phyloP scores from a whole-genome alignment of 768 basidiomycete species.

The Trametes coccinea region DNA sequence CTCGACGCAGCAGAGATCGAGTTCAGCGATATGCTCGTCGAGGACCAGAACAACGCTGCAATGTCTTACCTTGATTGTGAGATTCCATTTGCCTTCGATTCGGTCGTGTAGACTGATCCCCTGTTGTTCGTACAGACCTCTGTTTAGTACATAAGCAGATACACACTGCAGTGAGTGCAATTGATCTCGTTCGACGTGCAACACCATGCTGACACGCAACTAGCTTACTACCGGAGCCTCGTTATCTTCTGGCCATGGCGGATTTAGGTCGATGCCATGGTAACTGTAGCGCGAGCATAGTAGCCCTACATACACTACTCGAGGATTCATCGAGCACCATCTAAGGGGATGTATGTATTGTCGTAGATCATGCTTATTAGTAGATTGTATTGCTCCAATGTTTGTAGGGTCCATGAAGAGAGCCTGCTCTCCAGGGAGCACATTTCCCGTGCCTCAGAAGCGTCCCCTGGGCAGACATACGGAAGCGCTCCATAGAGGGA shows the following conservation, averaged over 20 bases:
- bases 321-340: not conserved
- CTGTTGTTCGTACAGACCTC: conserved; percentile 28
- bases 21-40: conserved; percentile 95
- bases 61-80: conserved; percentile 89
- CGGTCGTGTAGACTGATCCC: not conserved
- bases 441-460: no score
- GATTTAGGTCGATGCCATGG: conserved; percentile 22
- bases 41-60: conserved; percentile 96
- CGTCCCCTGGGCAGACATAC: no score
- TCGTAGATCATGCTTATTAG: not conserved
- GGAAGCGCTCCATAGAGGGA: no score
- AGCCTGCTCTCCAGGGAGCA: no score
- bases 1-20: conserved; percentile 92
- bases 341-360: not conserved
- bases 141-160: conserved; percentile 44
- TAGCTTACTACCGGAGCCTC: conserved; percentile 18
- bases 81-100: conserved; percentile 30
- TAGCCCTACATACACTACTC: not conserved
- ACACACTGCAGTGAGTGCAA: conserved; percentile 33
- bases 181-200: not conserved
- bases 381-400: no score
- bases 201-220: not conserved
- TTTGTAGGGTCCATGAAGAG: no score
- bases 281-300: not conserved
- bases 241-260: conserved; percentile 11